Evolutionary conservation across 2,329 filamentous ascomycete genomes (phyloP).

Genomic region (Ceratocystis huliohia): DNA sequence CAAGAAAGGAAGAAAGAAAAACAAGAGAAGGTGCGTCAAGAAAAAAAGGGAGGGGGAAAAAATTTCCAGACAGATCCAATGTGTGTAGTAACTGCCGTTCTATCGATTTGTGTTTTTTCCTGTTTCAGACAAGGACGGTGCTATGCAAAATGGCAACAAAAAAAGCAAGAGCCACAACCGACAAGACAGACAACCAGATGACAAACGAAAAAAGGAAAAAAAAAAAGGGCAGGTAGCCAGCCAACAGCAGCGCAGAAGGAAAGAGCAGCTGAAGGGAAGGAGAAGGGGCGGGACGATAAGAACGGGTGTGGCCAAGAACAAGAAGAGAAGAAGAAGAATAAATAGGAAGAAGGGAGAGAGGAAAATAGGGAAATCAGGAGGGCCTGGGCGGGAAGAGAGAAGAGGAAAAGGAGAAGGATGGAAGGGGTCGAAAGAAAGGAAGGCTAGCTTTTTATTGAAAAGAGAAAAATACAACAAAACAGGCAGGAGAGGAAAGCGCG

Average conservation of each 20-base stretch:
- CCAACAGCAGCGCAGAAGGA: background rate
- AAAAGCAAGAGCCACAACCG: background rate
- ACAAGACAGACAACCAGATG: background rate
- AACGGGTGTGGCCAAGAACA: background rate
- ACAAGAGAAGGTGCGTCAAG: slow-evolving; percentile 5
- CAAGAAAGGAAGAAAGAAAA: slow-evolving; percentile 11
- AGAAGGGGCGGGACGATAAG: background rate
- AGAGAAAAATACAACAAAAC: background rate
- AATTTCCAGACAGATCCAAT: background rate
- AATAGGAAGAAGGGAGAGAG: slow-evolving; percentile 10
- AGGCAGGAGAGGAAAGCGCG: background rate
- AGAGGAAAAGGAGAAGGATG: slow-evolving; percentile 15
- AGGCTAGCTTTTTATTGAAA: background rate
- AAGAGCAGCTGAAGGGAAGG: background rate
- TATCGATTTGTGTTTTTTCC: background rate
- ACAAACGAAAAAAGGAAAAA: background rate
- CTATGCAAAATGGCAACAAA: background rate
- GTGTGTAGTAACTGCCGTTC: background rate
- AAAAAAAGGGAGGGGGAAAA: slow-evolving; percentile 10
- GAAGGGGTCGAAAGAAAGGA: background rate
- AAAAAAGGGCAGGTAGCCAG: background rate
- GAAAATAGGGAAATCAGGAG: slow-evolving; percentile 16
- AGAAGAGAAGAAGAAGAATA: background rate
- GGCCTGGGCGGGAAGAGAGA: slow-evolving; percentile 17
- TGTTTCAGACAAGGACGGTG: background rate